Conservation (phyloP, 306 rosid species). For the Trichosanthes cucumerina region DNA sequence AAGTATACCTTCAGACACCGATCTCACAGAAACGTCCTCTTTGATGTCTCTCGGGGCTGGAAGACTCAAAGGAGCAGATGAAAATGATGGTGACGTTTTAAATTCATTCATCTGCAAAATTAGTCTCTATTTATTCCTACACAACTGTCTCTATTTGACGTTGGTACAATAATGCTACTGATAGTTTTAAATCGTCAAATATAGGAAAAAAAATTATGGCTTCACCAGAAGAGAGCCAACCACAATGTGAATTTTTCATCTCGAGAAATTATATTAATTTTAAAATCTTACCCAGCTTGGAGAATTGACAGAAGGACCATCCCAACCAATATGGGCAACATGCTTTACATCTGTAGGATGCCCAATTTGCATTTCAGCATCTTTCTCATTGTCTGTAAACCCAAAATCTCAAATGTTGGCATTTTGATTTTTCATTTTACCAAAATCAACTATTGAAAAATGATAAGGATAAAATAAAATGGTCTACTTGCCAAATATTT, state of each 20-base stretch:
- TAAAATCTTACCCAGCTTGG: slow-evolving; percentile 66
- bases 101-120: slow-evolving; percentile 61
- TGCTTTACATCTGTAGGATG: slow-evolving; percentile 89
- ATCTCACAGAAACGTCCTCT: background rate
- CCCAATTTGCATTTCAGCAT: slow-evolving; percentile 68
- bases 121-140: background rate
- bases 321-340: slow-evolving; percentile 86
- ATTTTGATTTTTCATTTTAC: background rate
- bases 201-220: no score
- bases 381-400: slow-evolving; percentile 29
- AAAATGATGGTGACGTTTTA: slow-evolving; percentile 24
- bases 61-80: slow-evolving; percentile 9
- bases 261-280: background rate
- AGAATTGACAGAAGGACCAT: slow-evolving; percentile 58
- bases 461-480: background rate
- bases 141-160: no score
- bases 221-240: no score
- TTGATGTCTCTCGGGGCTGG: background rate
- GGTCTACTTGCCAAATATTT: slow-evolving; percentile 56
- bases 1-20: slow-evolving; percentile 15
- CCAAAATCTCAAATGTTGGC: background rate
- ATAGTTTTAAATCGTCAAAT: no score
- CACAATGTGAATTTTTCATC: no score
- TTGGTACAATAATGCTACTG: no score
- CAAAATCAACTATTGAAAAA: no score